Evolutionary conservation across 352 stramenopile genomes (phyloP).

Genomic region (Pythium plurisporium): DNA sequence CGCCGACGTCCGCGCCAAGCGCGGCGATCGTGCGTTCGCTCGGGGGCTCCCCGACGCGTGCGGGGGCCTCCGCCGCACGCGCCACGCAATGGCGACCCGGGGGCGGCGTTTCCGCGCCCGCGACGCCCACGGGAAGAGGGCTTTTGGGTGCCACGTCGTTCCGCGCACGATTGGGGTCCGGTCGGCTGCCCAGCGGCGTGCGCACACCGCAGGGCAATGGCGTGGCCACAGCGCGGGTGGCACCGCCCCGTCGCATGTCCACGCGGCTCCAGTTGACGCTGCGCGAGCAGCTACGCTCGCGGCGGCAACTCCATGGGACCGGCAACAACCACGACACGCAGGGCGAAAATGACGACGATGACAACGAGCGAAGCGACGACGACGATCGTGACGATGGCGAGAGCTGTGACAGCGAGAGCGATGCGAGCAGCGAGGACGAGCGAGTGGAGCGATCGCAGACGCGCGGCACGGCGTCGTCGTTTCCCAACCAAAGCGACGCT

Average conservation of each 20-base stretch:
- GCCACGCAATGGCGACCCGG: not conserved
- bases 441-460: too few relatives aligned
- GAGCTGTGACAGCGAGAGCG: not conserved
- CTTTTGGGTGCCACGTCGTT: not conserved
- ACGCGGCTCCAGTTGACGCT: constrained; percentile 23
- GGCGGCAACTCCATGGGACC: not conserved
- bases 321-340: not conserved
- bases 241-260: constrained; percentile 18
- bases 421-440: not conserved
- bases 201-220: not conserved
- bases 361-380: not conserved
- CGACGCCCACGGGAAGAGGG: not conserved
- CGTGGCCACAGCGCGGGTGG: not conserved
- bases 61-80: not conserved
- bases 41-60: not conserved
- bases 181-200: not conserved
- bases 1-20: not conserved
- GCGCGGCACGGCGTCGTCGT: not conserved
- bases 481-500: not conserved
- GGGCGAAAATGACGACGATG: not conserved
- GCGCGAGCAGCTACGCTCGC: constrained; percentile 11
- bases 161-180: not conserved
- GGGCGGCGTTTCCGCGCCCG: not conserved
- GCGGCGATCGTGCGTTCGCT: not conserved
- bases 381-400: constrained; percentile 1